Percentiles rank a stretch among this genome's conserved stretches.
Conservation (phyloP, 2,329 filamentous ascomycete genomes). For the Hypoxylon sp. region DNA sequence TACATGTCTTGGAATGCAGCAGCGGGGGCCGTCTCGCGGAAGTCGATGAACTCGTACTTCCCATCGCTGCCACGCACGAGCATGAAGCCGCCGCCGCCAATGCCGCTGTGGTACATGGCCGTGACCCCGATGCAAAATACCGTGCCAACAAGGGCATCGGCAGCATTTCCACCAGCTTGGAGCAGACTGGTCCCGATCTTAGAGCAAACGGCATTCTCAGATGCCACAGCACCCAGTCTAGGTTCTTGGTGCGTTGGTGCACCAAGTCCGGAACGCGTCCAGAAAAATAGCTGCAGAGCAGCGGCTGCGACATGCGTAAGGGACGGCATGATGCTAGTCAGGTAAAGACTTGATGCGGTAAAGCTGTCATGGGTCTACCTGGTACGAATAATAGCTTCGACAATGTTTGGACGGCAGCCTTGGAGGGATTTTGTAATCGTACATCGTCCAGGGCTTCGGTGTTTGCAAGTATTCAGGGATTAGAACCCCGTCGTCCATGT, state of each 20-base stretch:
- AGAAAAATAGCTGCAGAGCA: conserved; percentile 45
- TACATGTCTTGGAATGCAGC: conserved; percentile 88
- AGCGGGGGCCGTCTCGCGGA: conserved; percentile 86
- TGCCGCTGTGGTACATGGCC: conserved; percentile 84
- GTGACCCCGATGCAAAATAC: conserved; percentile 82
- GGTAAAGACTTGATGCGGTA: background rate
- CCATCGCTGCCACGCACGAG: conserved; percentile 80
- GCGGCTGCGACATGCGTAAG: conserved; percentile 43
- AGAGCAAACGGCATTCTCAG: conserved; percentile 78
- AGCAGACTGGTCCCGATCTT: conserved; percentile 76
- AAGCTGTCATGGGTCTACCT: background rate
- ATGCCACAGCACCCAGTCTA: conserved; percentile 75
- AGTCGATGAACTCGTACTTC: conserved; percentile 87
- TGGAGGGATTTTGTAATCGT: conserved; percentile 4
- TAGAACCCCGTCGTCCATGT: conserved; percentile 8
- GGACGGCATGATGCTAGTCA: conserved; percentile 46
- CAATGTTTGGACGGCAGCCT: background rate
- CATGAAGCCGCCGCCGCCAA: conserved; percentile 93
- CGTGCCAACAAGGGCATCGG: conserved; percentile 81
- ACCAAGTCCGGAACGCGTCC: conserved; percentile 41
- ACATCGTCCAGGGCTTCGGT: background rate
- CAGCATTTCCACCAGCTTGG: conserved; percentile 75
- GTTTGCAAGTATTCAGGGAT: conserved; percentile 23
- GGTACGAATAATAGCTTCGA: conserved; percentile 11
- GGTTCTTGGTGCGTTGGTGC: conserved; percentile 40